Percentiles rank a stretch among this genome's conserved stretches.
These are phyloP conservation scores for Leptoxyphium fumago DNA, from an alignment of 2,329 filamentous ascomycete genomes.

Conservation along the genomic window DNA sequence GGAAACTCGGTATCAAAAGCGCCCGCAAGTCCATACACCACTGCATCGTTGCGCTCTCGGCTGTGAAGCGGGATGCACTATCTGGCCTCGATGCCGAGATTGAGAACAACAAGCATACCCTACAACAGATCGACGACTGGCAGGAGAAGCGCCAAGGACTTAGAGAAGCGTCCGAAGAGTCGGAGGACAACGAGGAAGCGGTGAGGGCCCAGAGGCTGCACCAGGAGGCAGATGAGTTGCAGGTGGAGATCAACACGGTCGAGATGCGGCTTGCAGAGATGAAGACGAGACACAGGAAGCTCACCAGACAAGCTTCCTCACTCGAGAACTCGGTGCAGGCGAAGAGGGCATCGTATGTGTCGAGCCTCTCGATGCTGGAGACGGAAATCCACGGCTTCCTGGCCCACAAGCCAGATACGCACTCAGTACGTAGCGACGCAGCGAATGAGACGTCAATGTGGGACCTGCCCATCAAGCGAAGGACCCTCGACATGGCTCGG, in stretches of 20 bases:
- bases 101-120: conserved; percentile 39
- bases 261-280: conserved; percentile 50
- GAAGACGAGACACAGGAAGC: conserved; percentile 43
- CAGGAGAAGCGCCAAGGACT: conserved; percentile 41
- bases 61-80: conserved; percentile 55
- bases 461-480: conserved; percentile 46
- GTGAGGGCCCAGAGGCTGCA: conserved; percentile 39
- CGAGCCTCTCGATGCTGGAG: conserved; percentile 52
- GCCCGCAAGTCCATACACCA: conserved; percentile 51
- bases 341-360: conserved; percentile 55
- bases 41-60: conserved; percentile 48
- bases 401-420: conserved; percentile 7
- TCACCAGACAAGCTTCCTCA: conserved; percentile 47
- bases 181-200: conserved; percentile 42
- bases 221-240: conserved; percentile 37
- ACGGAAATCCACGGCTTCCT: conserved; percentile 46
- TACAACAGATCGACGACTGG: conserved; percentile 46
- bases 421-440: conserved; percentile 3
- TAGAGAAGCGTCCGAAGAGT: conserved; percentile 38
- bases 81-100: conserved; percentile 43
- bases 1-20: conserved; percentile 42
- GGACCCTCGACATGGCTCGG: conserved; percentile 55
- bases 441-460: conserved; percentile 13
- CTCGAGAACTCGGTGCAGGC: conserved; percentile 53
- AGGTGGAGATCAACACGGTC: conserved; percentile 49